Evolutionary conservation across 805 yeast genomes (phyloP).

Genomic region (Nakazawaea molendinolei): DNA sequence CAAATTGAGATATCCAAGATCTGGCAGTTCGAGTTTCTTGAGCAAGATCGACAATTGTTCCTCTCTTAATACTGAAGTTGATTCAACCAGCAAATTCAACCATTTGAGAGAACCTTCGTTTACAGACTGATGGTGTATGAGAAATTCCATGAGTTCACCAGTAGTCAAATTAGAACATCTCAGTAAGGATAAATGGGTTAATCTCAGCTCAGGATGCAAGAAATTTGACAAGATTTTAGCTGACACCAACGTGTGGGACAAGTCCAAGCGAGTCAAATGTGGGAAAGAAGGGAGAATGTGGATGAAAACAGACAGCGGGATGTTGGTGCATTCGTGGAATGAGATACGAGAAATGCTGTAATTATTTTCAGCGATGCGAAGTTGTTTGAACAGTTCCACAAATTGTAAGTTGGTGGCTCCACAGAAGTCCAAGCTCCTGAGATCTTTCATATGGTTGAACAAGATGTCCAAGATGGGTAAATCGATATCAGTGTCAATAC

Average conservation of each 20-base stretch:
- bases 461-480: constrained; percentile 45
- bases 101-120: constrained; percentile 33
- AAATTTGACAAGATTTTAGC: constrained; percentile 46
- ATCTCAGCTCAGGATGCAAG: constrained; percentile 48
- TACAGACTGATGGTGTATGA: constrained; percentile 66
- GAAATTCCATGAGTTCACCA: constrained; percentile 60
- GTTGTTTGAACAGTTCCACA: constrained; percentile 46
- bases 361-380: constrained; percentile 20
- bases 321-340: constrained; percentile 82
- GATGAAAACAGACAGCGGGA: constrained; percentile 50
- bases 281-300: constrained; percentile 51
- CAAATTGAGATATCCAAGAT: constrained; percentile 40
- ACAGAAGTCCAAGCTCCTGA: constrained; percentile 78
- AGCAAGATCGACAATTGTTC: constrained; percentile 37
- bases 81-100: constrained; percentile 49
- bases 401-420: constrained; percentile 72
- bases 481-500: constrained; percentile 78
- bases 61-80: constrained; percentile 41
- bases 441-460: constrained; percentile 44
- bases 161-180: constrained; percentile 65
- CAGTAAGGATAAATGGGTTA: constrained; percentile 70
- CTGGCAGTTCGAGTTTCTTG: constrained; percentile 35
- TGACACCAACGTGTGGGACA: constrained; percentile 74
- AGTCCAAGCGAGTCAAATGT: constrained; percentile 60
- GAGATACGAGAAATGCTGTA: constrained; percentile 43